Conservation (phyloP, 2,329 filamentous ascomycete species). For the Fusarium sp. region DNA sequence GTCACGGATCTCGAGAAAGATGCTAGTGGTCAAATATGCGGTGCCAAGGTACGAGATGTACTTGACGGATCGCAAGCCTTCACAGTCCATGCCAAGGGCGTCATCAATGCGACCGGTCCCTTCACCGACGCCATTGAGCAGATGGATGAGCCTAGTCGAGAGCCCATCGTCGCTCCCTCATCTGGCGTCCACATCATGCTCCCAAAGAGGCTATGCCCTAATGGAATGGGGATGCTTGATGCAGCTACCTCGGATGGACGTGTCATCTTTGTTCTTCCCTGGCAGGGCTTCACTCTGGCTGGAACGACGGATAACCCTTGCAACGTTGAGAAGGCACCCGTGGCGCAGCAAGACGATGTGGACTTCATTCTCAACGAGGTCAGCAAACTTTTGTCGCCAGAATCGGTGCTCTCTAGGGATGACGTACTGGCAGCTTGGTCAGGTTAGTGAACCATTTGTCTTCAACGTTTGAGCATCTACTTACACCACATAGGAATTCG, state of each 20-base stretch:
- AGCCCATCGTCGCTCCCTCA: conserved; percentile 82
- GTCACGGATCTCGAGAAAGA: conserved; percentile 81
- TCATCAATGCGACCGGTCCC: conserved; percentile 87
- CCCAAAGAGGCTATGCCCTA: conserved; percentile 81
- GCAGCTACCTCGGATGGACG: conserved; percentile 83
- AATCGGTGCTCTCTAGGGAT: conserved; percentile 78
- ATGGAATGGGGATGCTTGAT: conserved; percentile 85
- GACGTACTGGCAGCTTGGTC: conserved; percentile 88
- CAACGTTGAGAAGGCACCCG: conserved; percentile 74
- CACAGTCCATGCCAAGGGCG: conserved; percentile 79
- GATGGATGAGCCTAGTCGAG: conserved; percentile 77
- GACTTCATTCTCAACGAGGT: conserved; percentile 86
- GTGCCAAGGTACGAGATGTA: conserved; percentile 67
- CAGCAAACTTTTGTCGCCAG: conserved; percentile 79
- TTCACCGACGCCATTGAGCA: conserved; percentile 85
- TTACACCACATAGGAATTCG: conserved; percentile 66
- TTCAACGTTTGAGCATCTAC: neutral
- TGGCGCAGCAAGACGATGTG: conserved; percentile 82
- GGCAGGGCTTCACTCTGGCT: conserved; percentile 88
- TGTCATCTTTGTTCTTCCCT: conserved; percentile 88
- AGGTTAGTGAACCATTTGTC: conserved; percentile 57
- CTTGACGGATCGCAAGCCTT: conserved; percentile 68
- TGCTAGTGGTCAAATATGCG: conserved; percentile 73
- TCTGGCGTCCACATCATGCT: conserved; percentile 88
- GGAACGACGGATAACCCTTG: conserved; percentile 84